phyloP scores from a whole-genome alignment of 805 yeast species.

The Zygosaccharomyces gambellarensis region DNA sequence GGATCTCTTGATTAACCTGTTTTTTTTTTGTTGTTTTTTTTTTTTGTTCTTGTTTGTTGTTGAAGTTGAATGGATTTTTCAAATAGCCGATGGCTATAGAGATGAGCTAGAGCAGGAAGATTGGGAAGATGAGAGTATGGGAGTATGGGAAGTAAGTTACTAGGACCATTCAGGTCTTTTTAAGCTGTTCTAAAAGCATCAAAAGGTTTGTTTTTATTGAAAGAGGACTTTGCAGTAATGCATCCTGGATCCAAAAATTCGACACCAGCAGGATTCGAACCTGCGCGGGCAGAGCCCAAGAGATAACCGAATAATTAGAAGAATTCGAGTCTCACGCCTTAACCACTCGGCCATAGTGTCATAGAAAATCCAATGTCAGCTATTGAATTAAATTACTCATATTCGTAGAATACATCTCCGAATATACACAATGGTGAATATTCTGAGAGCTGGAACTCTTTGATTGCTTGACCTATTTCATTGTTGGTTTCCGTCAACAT shows the following conservation, averaged over 20 bases:
- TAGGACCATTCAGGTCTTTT: too few species aligned
- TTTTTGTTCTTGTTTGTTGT: neutral
- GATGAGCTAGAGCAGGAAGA: neutral
- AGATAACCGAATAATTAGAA: constrained; percentile 37
- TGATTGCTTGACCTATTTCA: too few species aligned
- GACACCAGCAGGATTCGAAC: constrained; percentile 78
- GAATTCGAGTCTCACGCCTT: constrained; percentile 70
- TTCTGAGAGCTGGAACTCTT: too few species aligned
- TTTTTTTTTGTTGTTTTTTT: neutral
- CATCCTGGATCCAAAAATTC: constrained; percentile 30
- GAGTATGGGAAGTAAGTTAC: too few species aligned
- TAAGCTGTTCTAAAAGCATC: neutral
- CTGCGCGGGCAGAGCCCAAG: constrained; percentile 76
- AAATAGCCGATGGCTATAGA: neutral
- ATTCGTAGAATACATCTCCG: neutral
- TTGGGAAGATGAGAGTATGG: neutral
- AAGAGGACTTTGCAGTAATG: too few species aligned
- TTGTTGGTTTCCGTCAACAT: too few species aligned
- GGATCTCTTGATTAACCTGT: neutral
- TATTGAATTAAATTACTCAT: neutral
- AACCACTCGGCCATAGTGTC: constrained; percentile 73
- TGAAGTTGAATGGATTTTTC: neutral
- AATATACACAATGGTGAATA: neutral
- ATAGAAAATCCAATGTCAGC: neutral
- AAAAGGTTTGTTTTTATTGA: neutral